Percentiles rank a stretch among this genome's conserved stretches.
phyloP scores from a whole-genome alignment of 768 basidiomycete genomes.

The Punctularia strigosozonata region DNA sequence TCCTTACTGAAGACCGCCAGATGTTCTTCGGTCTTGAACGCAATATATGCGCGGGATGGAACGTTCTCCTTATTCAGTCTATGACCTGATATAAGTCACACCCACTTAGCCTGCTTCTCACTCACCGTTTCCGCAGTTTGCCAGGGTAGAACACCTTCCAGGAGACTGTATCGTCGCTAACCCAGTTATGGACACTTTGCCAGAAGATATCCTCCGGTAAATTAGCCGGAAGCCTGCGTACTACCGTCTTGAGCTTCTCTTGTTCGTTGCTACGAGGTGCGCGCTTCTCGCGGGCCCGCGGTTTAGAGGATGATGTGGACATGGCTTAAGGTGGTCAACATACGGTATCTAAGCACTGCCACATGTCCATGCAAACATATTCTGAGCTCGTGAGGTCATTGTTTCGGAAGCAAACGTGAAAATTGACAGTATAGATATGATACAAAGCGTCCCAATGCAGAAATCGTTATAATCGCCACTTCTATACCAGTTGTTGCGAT shows the following conservation, averaged over 20 bases:
- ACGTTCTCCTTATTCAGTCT: slow-evolving; percentile 78
- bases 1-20: slow-evolving; percentile 67
- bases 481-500: too few species aligned
- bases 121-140: slow-evolving; percentile 59
- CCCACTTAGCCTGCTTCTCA: background rate
- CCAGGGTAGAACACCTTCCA: slow-evolving; percentile 64
- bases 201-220: slow-evolving; percentile 91
- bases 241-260: slow-evolving; percentile 63
- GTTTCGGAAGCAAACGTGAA: too few species aligned
- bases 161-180: slow-evolving; percentile 53
- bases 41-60: slow-evolving; percentile 83
- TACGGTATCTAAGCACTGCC: too few species aligned
- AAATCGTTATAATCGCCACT: too few species aligned
- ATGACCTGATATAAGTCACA: slow-evolving; percentile 15
- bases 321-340: too few species aligned
- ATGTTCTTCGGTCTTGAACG: slow-evolving; percentile 67
- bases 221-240: slow-evolving; percentile 83
- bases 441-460: too few species aligned
- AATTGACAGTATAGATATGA: too few species aligned
- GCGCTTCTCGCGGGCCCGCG: too few species aligned
- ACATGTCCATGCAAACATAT: too few species aligned
- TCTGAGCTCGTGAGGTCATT: too few species aligned
- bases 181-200: slow-evolving; percentile 82
- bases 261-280: slow-evolving; percentile 15
- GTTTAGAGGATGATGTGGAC: too few species aligned